Conservation (phyloP, 108 stramenopile species). For the Cyclotella choctawhatcheeana region DNA sequence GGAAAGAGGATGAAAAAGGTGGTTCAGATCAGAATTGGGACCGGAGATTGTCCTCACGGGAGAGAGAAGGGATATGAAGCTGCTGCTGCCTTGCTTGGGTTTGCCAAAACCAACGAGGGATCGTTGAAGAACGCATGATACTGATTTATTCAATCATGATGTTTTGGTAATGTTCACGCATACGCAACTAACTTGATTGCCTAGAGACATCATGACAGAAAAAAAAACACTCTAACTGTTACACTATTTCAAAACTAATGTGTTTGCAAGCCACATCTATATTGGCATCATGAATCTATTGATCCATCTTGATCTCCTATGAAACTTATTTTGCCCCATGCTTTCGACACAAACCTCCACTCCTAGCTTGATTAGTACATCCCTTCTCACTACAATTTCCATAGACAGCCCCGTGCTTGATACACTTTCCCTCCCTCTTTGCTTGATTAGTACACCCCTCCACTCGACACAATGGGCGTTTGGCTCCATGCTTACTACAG, state of each 20-base stretch:
- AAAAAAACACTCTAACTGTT: too few relatives aligned
- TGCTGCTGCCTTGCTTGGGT: constrained; percentile 3
- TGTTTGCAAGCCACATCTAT: too few relatives aligned
- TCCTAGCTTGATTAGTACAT: constrained; percentile 14
- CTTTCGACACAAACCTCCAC: constrained; percentile 22
- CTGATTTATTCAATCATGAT: too few relatives aligned
- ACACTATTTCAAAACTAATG: too few relatives aligned
- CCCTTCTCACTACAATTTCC: constrained; percentile 15
- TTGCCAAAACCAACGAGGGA: too few relatives aligned
- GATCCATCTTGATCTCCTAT: too few relatives aligned
- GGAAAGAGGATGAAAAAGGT: constrained; percentile 42
- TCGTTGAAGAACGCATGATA: too few relatives aligned
- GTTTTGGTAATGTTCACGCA: too few relatives aligned
- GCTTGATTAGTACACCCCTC: constrained; percentile 32
- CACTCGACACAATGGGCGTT: constrained; percentile 9
- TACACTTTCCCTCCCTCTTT: constrained; percentile 20
- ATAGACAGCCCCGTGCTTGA: constrained; percentile 26
- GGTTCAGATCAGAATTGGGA: constrained; percentile 20
- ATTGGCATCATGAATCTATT: too few relatives aligned
- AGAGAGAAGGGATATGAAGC: background rate
- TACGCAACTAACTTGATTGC: too few relatives aligned
- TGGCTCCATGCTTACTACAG: constrained; percentile 10
- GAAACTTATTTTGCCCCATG: constrained; percentile 5
- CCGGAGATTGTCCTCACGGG: constrained; percentile 20
- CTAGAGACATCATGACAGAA: too few relatives aligned